Percentiles rank a stretch among this genome's conserved stretches.
These are phyloP conservation scores for Ceriops decandra DNA, from an alignment of 345 rosid species.

Conservation along the genomic window DNA sequence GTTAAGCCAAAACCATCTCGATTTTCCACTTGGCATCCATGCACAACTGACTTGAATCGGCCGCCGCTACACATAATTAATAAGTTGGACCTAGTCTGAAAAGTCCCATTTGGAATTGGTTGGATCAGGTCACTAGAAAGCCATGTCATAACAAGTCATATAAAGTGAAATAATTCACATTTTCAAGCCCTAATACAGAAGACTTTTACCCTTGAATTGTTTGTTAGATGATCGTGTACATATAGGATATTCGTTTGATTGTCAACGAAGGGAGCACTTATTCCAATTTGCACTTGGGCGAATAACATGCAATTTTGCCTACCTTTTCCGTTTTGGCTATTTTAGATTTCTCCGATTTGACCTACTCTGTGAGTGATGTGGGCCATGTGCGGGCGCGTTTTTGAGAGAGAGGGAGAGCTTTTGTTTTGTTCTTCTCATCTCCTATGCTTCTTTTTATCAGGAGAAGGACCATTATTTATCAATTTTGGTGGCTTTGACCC, in stretches of 20 bases:
- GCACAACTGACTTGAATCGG: too few species aligned
- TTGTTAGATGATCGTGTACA: not conserved
- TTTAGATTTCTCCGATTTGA: conserved; percentile 20
- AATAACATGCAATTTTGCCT: conserved; percentile 7
- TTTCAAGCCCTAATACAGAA: too few species aligned
- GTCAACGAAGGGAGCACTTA: conserved; percentile 82
- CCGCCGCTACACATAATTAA: too few species aligned
- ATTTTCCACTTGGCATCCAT: too few species aligned
- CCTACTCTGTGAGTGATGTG: conserved; percentile 4
- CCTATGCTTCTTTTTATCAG: conserved; percentile 11
- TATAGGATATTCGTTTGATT: conserved; percentile 50
- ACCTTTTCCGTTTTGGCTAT: not conserved
- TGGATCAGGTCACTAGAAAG: too few species aligned
- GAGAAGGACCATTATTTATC: conserved; percentile 20
- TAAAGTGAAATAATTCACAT: too few species aligned
- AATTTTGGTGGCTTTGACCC: conserved; percentile 21
- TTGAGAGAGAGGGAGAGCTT: not conserved
- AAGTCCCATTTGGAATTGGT: too few species aligned
- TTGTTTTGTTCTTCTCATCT: conserved; percentile 19
- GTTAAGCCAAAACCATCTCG: too few species aligned
- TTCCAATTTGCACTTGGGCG: conserved; percentile 42
- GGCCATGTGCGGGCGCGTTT: not conserved
- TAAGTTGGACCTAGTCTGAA: too few species aligned
- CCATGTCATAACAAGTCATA: too few species aligned
- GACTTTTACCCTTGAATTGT: too few species aligned